Base-by-base conservation (phyloP, 2,329 filamentous ascomycete genomes). In the Colletotrichum theobromicola region DNA sequence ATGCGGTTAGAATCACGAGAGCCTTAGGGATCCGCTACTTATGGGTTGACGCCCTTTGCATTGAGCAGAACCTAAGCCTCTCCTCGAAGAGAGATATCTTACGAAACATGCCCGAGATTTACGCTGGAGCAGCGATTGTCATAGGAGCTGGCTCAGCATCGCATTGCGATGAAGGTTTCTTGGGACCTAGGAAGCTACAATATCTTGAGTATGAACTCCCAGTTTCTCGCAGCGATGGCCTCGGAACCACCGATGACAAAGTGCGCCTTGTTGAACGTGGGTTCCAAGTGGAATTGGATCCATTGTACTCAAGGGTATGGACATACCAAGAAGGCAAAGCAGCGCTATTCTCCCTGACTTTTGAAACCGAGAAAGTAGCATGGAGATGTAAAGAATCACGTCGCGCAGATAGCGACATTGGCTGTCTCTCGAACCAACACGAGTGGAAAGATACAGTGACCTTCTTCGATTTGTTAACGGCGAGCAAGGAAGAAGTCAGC, bases 221-320 rank as follows among this genome's bases (percentile, higher is more conserved):
- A 46, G 42, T 46, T 1, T 46, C 18, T 46, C 42, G 9, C n/a
- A 46, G 0, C 0, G 18, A 21, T 46, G 42, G 18, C 18, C 42
- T 21, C 0, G 42, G 0, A 12, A 46, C 0, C 10, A 46, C 5
- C 0, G 6, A 46, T 12, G 2, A 46, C 37, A 46, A 46, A 21
- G 9, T 46, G 0, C 42, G 5, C 9, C 42, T 46, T 46, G 3
- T 46, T 46, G 42, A 46, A 21, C 42, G 42, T 0, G 42, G 42
- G 0, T 46, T 21, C 42, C 18, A 46, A 4, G 0, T 0, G 18
- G 21, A 13, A 21, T 46, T 3, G 18, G 18, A 46, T 21, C 42
- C 42, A 46, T 13, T 46, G 42, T 46, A 21, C 0, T 0, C 42
- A 0, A 46, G 42, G 10, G 18, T 21, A 46, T 46, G 42, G 42